Evolutionary conservation across 148 eudicot genomes (phyloP).

Genomic region (Mesembryanthemum crystallinum): DNA sequence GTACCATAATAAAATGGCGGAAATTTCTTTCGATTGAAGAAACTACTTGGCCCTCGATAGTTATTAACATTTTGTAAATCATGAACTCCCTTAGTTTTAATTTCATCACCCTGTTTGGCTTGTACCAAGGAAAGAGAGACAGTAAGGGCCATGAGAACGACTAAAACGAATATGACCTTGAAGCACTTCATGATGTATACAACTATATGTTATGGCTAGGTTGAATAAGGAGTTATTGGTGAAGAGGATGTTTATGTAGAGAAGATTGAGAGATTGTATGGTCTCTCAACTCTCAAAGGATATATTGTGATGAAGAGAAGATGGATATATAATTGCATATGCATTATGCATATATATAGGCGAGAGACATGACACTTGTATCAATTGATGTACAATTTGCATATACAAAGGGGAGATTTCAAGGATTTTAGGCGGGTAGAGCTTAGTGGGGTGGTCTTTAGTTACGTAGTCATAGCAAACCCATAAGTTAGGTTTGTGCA

Average conservation of each 20-base stretch:
- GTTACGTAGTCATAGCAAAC: constrained; percentile 21
- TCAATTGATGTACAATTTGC: background rate
- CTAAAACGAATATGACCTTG: background rate
- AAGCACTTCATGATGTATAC: constrained; percentile 14
- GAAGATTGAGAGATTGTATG: background rate
- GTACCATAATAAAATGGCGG: background rate
- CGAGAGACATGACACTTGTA: constrained; percentile 1
- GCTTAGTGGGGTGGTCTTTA: constrained; percentile 11
- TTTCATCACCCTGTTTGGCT: constrained; percentile 1
- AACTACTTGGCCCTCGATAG: constrained; percentile 9
- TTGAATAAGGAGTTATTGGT: background rate
- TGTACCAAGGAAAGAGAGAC: constrained; percentile 4
- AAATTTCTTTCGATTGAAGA: constrained; percentile 10
- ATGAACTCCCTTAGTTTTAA: background rate
- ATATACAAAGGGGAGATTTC: background rate
- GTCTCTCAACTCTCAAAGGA: background rate
- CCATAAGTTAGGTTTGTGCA: constrained; percentile 22
- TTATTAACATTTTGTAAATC: background rate
- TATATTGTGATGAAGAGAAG: too few relatives aligned
- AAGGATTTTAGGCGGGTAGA: constrained; percentile 7
- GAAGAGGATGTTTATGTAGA: background rate
- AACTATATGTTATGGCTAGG: too few relatives aligned
- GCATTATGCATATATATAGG: constrained; percentile 12
- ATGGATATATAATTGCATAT: background rate
- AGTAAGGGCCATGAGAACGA: background rate